Base-by-base conservation (phyloP, 352 stramenopile species). In the Peronosclerospora sorghi region DNA sequence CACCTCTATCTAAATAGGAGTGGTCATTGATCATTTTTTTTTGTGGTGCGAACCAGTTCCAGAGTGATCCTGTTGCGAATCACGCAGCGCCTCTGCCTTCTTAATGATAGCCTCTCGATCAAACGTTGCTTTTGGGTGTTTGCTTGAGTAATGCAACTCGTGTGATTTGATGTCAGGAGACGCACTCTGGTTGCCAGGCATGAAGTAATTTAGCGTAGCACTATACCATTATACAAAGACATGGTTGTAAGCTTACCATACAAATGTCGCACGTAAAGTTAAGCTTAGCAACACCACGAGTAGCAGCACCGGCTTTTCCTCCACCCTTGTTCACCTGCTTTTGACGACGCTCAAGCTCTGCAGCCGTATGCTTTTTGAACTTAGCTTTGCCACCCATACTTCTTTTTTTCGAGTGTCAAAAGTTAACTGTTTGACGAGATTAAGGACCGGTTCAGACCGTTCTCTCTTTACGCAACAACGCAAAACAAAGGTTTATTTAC, bases 311-410 rank as follows among this genome's bases (percentile, higher is more conserved):
- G 4, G 52, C 39, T 28, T 77, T 75, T 30, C 72, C 66, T 51
- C 68, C 69, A 36, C 69, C 66, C 41, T 70, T 76, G 59, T 78
- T 83, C 37, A 58, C 51, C 54, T 75, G 65, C 56, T 80, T 78
- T 38, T 66, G 54, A 7, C 58, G 58, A 29, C 38, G 41, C 18
- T 67, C 51, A 26, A 85, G 59, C 26, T 85, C 73, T 47, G 75
- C 75, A 8, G 73, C 73, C 47, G 73, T 83, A 52, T 85, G 73
- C 56, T 85, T 85, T 64, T 83, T 73, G 52, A 82, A 79, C 43
- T 83, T 85, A 13, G 73, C 73, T 58, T 84, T 84, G 55, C 72
- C 72, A 29, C 69, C 72, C 72, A 85, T 85, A 26, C 18, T 45
- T 21, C 12, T 51, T n/a, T n/a, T n/a, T n/a, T n/a, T n/a, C n/a